Conservation (phyloP, 139 green algal species). For the Zygnema cylindricum region DNA sequence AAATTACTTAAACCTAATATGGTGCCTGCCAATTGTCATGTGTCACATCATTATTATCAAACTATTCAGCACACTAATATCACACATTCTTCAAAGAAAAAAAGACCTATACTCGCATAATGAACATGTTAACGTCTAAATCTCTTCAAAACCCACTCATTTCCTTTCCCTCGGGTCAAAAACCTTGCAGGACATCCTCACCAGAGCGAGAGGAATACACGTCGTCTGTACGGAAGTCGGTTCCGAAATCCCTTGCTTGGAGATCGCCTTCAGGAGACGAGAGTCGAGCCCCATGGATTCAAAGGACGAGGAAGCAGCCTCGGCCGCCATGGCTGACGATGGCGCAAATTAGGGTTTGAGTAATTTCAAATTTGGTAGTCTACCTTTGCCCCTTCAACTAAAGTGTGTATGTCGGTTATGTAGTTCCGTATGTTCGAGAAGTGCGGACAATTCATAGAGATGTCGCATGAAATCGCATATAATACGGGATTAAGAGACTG, state of each 20-base stretch:
- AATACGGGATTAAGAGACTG: too few relatives aligned
- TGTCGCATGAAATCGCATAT: too few relatives aligned
- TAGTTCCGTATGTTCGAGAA: neutral
- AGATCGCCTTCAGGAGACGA: conserved; percentile 37
- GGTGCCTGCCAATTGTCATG: too few relatives aligned
- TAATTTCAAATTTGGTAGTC: neutral
- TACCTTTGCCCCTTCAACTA: neutral
- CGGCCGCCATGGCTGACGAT: neutral
- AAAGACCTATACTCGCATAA: too few relatives aligned
- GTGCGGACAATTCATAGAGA: too few relatives aligned
- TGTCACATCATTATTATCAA: too few relatives aligned
- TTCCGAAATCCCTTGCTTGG: conserved; percentile 26
- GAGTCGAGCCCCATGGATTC: conserved; percentile 52
- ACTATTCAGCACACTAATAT: too few relatives aligned
- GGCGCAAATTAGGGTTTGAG: neutral
- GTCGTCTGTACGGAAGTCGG: conserved; percentile 48
- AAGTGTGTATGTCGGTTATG: neutral
- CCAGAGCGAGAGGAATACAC: conserved; percentile 48
- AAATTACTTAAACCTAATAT: too few relatives aligned
- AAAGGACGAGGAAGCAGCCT: conserved; percentile 33
- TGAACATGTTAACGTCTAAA: conserved; percentile 11
- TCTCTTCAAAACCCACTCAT: conserved; percentile 13
- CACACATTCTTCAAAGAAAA: conserved; percentile 9
- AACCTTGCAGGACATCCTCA: neutral
- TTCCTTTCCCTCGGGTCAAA: neutral